Conservation (phyloP, 2,329 filamentous ascomycete species). For the Meredithiella fracta region DNA sequence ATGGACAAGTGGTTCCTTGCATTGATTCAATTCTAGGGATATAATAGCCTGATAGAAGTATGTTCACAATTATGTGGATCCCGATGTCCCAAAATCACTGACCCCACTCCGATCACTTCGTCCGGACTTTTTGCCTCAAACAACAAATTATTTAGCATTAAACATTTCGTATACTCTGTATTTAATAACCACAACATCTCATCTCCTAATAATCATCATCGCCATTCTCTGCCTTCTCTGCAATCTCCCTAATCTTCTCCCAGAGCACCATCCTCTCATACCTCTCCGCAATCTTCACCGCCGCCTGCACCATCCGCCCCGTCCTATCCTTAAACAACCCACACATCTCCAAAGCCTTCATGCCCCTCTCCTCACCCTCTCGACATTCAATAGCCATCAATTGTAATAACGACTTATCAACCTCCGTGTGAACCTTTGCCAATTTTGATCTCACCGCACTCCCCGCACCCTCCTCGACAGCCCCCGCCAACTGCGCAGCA, state of each 20-base stretch:
- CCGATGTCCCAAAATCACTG: too few relatives aligned
- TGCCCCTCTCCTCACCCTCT: conserved; percentile 80
- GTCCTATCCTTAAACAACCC: conserved; percentile 67
- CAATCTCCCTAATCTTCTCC: conserved; percentile 61
- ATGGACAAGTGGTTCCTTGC: too few relatives aligned
- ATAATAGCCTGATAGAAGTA: too few relatives aligned
- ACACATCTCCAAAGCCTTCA: conserved; percentile 88
- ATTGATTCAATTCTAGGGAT: too few relatives aligned
- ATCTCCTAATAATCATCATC: conserved; percentile 8
- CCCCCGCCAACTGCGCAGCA: conserved; percentile 58
- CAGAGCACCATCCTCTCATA: conserved; percentile 67
- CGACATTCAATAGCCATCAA: conserved; percentile 79
- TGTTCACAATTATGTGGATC: too few relatives aligned
- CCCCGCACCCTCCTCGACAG: conserved; percentile 47
- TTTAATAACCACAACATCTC: not conserved
- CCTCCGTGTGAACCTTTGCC: conserved; percentile 57
- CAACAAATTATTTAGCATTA: too few relatives aligned
- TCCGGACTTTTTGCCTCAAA: too few relatives aligned
- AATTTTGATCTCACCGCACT: conserved; percentile 48
- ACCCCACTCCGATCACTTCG: too few relatives aligned
- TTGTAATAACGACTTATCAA: conserved; percentile 82
- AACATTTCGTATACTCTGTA: too few relatives aligned
- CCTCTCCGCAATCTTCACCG: conserved; percentile 71
- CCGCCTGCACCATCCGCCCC: conserved; percentile 82
- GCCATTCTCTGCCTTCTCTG: conserved; percentile 4